phyloP scores from a whole-genome alignment of 495 filamentous ascomycete species.

The Aspergillus wentii region DNA sequence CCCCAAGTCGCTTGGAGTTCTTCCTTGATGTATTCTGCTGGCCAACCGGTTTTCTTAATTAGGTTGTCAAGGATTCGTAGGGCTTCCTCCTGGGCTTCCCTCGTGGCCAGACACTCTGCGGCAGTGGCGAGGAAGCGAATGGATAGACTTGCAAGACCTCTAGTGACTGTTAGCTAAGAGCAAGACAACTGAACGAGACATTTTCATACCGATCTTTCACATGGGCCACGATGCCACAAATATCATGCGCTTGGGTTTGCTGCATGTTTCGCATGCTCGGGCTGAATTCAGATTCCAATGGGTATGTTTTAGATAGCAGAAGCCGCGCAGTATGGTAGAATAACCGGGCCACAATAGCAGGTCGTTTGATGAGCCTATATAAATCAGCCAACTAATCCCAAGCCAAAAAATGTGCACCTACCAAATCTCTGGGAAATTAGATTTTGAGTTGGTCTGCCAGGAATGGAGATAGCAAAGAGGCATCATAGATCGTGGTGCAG shows the following conservation, averaged over 20 bases:
- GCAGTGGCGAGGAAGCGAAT: conserved; percentile 75
- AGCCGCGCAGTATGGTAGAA: conserved; percentile 86
- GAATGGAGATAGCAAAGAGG: conserved; percentile 73
- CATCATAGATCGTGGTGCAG: conserved; percentile 78
- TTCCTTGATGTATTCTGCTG: conserved; percentile 58
- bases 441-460: conserved; percentile 62
- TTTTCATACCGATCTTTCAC: conserved; percentile 72
- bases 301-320: conserved; percentile 76
- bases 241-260: conserved; percentile 67
- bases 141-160: conserved; percentile 70
- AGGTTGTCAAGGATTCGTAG: conserved; percentile 72
- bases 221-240: conserved; percentile 85
- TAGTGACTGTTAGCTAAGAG: conserved; percentile 20
- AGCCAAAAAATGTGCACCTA: conserved; percentile 32
- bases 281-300: conserved; percentile 48
- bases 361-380: conserved; percentile 72
- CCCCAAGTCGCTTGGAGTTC: conserved; percentile 75
- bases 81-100: conserved; percentile 76
- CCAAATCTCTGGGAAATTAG: conserved; percentile 85
- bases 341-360: conserved; percentile 75
- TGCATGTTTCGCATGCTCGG: conserved; percentile 64
- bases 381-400: conserved; percentile 10
- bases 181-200: conserved; percentile 8
- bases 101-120: conserved; percentile 64
- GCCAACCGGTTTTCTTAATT: conserved; percentile 74